These are phyloP conservation scores for Rhodomyrtus psidioides DNA, from an alignment of 441 rosid species.

Conservation along the genomic window DNA sequence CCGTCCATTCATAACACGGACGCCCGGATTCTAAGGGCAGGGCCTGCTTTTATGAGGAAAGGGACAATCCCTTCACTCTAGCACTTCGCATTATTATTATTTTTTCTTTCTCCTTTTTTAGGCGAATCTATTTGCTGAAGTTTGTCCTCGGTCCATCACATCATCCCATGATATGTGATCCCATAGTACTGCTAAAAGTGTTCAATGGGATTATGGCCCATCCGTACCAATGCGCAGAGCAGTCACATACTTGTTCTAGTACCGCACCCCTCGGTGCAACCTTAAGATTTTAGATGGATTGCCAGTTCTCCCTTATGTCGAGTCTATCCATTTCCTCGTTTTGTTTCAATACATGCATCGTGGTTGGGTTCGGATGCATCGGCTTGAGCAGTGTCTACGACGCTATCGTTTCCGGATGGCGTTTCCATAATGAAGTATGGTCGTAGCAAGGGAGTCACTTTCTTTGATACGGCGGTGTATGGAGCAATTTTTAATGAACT, in stretches of 20 bases:
- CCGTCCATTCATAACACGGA: too few relatives aligned
- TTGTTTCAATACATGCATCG: not conserved
- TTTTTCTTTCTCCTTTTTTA: not conserved
- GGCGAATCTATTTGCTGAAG: not conserved
- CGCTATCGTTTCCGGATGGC: not conserved
- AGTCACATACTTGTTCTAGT: not conserved
- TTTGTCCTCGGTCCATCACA: not conserved
- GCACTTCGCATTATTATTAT: not conserved
- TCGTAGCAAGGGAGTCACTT: not conserved
- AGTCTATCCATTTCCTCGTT: not conserved
- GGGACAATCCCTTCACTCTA: too few relatives aligned
- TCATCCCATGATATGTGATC: too few relatives aligned
- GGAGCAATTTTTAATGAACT: not conserved
- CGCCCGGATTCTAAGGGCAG: too few relatives aligned
- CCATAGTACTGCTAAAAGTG: too few relatives aligned
- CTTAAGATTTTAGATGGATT: not conserved
- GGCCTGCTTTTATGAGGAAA: too few relatives aligned
- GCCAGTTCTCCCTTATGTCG: not conserved
- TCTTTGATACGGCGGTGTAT: not conserved
- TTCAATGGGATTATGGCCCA: not conserved
- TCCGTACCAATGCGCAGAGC: not conserved
- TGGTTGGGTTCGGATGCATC: not conserved
- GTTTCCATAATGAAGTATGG: not conserved
- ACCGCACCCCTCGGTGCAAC: not conserved
- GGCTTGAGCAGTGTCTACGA: not conserved